Percentiles rank a stretch among this genome's conserved stretches.
Evolutionary conservation across 495 filamentous ascomycete species (phyloP).

Genomic region (Pseudoneurospora amorphoporcata): DNA sequence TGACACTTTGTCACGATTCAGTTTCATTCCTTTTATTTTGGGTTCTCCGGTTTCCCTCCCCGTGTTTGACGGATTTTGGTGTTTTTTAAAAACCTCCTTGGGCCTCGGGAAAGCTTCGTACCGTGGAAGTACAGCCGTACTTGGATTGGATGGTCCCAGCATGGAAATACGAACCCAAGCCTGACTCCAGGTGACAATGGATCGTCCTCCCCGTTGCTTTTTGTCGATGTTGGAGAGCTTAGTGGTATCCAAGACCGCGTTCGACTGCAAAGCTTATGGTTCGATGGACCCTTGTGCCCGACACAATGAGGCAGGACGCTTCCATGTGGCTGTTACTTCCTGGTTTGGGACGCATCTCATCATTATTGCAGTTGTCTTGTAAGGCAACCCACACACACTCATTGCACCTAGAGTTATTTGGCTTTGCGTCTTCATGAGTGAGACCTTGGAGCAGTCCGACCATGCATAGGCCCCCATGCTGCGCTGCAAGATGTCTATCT

Average conservation of each 20-base stretch:
- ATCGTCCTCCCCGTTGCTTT: neutral
- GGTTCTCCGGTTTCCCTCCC: neutral
- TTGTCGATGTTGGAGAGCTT: neutral
- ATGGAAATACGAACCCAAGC: neutral
- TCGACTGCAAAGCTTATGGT: neutral
- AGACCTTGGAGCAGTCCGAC: neutral
- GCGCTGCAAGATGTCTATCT: neutral
- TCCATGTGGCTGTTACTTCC: neutral
- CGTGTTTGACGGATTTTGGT: neutral
- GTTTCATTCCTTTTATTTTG: neutral
- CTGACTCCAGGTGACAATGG: neutral
- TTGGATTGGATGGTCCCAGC: neutral
- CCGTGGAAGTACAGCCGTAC: neutral
- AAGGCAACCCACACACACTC: neutral
- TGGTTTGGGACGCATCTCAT: neutral
- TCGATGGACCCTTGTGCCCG: neutral
- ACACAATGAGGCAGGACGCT: neutral
- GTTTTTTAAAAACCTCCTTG: neutral
- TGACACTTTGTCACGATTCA: conserved; percentile 6
- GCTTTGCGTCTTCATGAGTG: neutral
- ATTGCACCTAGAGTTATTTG: neutral
- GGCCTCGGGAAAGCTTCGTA: neutral
- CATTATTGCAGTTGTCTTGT: neutral
- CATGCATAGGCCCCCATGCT: neutral
- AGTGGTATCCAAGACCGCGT: neutral